phyloP scores from a whole-genome alignment of 2,329 filamentous ascomycete genomes.

The Epichloe typhina region DNA sequence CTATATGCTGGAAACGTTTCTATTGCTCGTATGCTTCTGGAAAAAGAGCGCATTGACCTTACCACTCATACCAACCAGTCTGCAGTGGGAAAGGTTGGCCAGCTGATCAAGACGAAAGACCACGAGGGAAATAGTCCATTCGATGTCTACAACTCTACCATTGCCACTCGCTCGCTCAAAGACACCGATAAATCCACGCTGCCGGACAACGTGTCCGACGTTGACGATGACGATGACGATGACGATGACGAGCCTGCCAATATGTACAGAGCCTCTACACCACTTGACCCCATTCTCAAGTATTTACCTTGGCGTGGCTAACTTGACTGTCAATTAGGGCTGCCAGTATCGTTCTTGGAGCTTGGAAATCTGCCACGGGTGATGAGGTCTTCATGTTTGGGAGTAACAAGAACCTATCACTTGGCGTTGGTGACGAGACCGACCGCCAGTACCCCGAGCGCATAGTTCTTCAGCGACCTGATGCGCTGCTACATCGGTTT shows the following conservation, averaged over 20 bases:
- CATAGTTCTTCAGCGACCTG: constrained; percentile 61
- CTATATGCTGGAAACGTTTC: constrained; percentile 83
- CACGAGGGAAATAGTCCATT: constrained; percentile 90
- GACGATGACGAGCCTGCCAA: constrained; percentile 19
- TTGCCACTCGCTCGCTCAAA: constrained; percentile 59
- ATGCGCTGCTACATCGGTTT: constrained; percentile 61
- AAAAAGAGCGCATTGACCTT: constrained; percentile 57
- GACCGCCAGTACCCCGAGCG: constrained; percentile 89
- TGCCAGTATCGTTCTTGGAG: constrained; percentile 9
- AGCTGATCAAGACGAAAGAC: constrained; percentile 89
- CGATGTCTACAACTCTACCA: constrained; percentile 80
- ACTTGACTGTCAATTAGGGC: constrained; percentile 7
- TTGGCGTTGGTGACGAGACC: constrained; percentile 91
- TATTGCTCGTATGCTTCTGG: constrained; percentile 69
- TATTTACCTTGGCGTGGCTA: not conserved
- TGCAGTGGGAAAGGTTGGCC: constrained; percentile 49
- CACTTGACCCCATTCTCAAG: not conserved
- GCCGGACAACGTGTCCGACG: constrained; percentile 40
- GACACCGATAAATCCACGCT: constrained; percentile 31
- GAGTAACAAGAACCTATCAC: constrained; percentile 86
- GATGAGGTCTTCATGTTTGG: constrained; percentile 91
- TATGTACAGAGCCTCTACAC: constrained; percentile 14
- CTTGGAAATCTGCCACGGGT: constrained; percentile 28
- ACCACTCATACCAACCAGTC: constrained; percentile 42
- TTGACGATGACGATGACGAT: constrained; percentile 43